Evolutionary conservation across 805 yeast genomes (phyloP).

Genomic region (Metschnikowia koreensis): DNA sequence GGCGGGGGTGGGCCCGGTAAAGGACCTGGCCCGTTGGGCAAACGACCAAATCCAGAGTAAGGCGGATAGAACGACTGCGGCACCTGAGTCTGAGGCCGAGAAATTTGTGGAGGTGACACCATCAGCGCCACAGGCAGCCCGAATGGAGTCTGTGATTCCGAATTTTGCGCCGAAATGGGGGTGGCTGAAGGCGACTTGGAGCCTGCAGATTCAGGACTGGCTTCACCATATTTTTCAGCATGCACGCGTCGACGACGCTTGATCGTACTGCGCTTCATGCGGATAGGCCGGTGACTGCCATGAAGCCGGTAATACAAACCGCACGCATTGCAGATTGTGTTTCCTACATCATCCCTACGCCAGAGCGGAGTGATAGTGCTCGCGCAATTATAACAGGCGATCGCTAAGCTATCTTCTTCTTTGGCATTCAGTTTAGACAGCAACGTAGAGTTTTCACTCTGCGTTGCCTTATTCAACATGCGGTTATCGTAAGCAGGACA

Average conservation of each 20-base stretch:
- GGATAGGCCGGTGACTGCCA: constrained; percentile 73
- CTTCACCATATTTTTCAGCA: constrained; percentile 3
- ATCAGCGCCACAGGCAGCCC: neutral
- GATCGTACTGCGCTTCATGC: constrained; percentile 69
- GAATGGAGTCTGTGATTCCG: neutral
- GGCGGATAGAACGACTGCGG: constrained; percentile 30
- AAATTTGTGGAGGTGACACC: neutral
- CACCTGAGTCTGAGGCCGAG: neutral
- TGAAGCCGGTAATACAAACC: constrained; percentile 75
- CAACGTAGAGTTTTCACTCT: constrained; percentile 7
- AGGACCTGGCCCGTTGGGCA: constrained; percentile 44
- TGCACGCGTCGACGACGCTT: constrained; percentile 63
- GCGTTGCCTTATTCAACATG: constrained; percentile 28
- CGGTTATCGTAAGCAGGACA: constrained; percentile 84
- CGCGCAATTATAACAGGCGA: constrained; percentile 81
- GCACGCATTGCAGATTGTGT: constrained; percentile 86
- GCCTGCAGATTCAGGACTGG: neutral
- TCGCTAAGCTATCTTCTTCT: constrained; percentile 48
- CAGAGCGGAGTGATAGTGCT: constrained; percentile 85
- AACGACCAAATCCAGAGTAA: constrained; percentile 32
- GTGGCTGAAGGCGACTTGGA: constrained; percentile 1
- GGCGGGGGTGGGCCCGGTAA: constrained; percentile 42
- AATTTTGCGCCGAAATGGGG: neutral
- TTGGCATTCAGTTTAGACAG: constrained; percentile 10
- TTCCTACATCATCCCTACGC: constrained; percentile 80